Conservation (phyloP, 305 asterid genomes). For the Withania somnifera region DNA sequence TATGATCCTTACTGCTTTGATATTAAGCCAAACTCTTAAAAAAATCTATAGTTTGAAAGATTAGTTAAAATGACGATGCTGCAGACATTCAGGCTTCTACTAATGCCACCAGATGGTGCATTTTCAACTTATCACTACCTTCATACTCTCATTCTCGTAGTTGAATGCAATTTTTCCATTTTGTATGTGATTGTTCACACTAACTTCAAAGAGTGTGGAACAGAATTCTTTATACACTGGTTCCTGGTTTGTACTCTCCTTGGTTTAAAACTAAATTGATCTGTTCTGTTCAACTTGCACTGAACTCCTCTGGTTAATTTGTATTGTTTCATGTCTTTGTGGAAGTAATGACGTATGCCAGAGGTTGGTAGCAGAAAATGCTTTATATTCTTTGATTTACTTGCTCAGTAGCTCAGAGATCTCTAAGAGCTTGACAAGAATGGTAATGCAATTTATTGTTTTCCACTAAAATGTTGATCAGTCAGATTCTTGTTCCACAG, state of each 20-base stretch:
- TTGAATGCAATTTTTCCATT: neutral
- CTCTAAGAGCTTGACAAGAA: constrained; percentile 27
- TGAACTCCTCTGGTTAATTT: neutral
- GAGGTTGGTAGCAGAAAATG: constrained; percentile 60
- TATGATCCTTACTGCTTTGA: neutral
- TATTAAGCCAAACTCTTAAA: neutral
- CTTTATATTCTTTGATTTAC: constrained; percentile 42
- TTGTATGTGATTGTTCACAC: neutral
- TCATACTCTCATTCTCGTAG: neutral
- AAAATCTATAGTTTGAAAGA: neutral
- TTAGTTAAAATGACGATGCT: neutral
- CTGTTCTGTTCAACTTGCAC: neutral
- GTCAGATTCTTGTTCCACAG: neutral
- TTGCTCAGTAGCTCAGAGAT: constrained; percentile 39
- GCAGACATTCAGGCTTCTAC: neutral
- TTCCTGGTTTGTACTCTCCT: neutral
- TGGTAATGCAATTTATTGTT: constrained; percentile 33
- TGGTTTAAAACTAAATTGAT: neutral
- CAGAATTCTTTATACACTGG: neutral
- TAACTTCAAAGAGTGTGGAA: neutral
- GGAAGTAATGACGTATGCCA: constrained; percentile 64
- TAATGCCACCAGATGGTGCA: neutral
- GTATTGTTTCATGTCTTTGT: constrained; percentile 13
- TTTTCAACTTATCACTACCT: neutral
- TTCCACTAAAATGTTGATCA: neutral